Percentiles rank a stretch among this genome's conserved stretches.
phyloP scores from a whole-genome alignment of 2,329 filamentous ascomycete genomes.

The Colletotrichum endophyticum region DNA sequence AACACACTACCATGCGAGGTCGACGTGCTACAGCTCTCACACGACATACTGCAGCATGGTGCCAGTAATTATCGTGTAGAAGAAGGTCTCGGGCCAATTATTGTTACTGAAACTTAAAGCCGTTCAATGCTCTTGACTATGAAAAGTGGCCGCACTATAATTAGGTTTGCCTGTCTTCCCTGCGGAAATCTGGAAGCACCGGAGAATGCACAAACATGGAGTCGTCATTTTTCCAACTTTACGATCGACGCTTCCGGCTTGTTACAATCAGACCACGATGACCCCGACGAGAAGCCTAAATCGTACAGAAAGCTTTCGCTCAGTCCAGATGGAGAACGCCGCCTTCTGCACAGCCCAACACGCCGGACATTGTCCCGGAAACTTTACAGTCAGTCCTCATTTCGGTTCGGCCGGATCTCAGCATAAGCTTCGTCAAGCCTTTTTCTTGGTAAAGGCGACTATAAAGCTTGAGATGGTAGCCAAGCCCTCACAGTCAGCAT shows the following conservation, averaged over 20 bases:
- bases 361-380: background rate
- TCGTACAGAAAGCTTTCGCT: background rate
- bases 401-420: background rate
- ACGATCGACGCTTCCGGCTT: background rate
- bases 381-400: background rate
- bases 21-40: rapidly evolving
- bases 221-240: background rate
- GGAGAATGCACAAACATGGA: background rate
- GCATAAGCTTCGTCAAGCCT: background rate
- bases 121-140: background rate
- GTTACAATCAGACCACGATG: background rate
- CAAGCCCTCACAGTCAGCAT: background rate
- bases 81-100: rapidly evolving
- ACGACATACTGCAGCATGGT: background rate
- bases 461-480: background rate
- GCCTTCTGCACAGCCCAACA: background rate
- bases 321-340: rapidly evolving
- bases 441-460: background rate
- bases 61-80: background rate
- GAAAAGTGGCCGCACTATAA: background rate
- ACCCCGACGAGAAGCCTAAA: background rate
- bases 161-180: background rate
- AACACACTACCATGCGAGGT: background rate
- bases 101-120: background rate
- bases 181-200: background rate